Percentiles rank a stretch among this genome's conserved stretches.
phyloP scores from a whole-genome alignment of 2,329 filamentous ascomycete species.

The Penicillium hesseltinei region DNA sequence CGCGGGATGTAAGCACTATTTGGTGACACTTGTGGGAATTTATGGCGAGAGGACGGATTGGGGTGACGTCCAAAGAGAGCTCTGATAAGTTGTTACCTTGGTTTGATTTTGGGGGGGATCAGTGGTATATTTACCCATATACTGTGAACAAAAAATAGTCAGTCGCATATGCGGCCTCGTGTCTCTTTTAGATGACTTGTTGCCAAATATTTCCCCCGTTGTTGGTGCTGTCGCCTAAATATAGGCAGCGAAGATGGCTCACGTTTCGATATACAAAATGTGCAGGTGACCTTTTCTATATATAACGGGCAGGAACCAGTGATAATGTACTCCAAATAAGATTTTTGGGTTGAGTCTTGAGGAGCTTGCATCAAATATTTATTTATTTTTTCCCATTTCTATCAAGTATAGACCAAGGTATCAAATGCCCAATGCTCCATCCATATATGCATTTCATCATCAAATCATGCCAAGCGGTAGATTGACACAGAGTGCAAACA shows the following conservation, averaged over 20 bases:
- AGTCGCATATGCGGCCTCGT: too few relatives aligned
- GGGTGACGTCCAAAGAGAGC: conserved; percentile 44
- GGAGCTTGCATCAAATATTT: conserved; percentile 1
- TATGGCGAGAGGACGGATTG: conserved; percentile 10
- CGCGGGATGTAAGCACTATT: conserved; percentile 32
- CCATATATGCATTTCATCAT: conserved; percentile 30
- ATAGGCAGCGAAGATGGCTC: too few relatives aligned
- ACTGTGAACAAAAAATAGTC: too few relatives aligned
- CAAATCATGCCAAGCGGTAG: conserved; percentile 27
- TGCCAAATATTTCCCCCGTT: too few relatives aligned
- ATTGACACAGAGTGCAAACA: conserved; percentile 14
- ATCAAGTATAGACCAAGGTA: conserved; percentile 26
- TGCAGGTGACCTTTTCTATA: too few relatives aligned
- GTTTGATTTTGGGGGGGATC: neutral
- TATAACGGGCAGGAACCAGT: too few relatives aligned
- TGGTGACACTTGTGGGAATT: neutral
- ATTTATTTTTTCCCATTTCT: conserved; percentile 10
- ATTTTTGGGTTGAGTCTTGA: neutral
- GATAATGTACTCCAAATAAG: neutral
- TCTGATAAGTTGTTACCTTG: conserved; percentile 33
- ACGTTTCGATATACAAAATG: too few relatives aligned
- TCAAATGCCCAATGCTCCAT: conserved; percentile 30
- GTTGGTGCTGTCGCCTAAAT: too few relatives aligned
- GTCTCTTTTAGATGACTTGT: too few relatives aligned
- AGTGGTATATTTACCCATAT: too few relatives aligned